Conservation (phyloP, 1,284 basidiomycete species). For the Trametes sp. region DNA sequence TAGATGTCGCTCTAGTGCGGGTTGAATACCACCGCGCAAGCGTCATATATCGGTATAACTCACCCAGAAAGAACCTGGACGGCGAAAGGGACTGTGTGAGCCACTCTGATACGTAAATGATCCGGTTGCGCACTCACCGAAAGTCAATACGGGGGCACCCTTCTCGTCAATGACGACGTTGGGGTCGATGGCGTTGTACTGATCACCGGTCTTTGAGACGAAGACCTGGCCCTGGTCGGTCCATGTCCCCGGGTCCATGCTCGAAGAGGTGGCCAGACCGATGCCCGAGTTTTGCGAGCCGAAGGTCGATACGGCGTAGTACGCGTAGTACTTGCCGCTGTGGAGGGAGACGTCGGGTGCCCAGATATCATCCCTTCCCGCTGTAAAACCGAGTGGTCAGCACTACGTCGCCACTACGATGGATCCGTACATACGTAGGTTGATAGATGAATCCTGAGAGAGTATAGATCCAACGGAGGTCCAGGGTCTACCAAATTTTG, state of each 20-base stretch:
- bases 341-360: constrained; percentile 34
- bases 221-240: constrained; percentile 46
- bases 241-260: constrained; percentile 47
- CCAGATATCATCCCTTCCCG: constrained; percentile 34
- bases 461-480: constrained; percentile 33
- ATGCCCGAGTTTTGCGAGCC: constrained; percentile 46
- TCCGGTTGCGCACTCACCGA: constrained; percentile 9
- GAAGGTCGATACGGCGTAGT: constrained; percentile 45
- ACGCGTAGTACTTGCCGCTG: constrained; percentile 37
- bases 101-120: neutral
- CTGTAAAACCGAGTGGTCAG: neutral
- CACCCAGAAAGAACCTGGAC: constrained; percentile 32
- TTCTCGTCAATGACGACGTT: constrained; percentile 26
- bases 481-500: constrained; percentile 28
- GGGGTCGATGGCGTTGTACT: constrained; percentile 42
- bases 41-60: neutral
- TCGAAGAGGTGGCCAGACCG: constrained; percentile 43
- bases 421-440: constrained; percentile 18
- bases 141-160: constrained; percentile 21
- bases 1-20: constrained; percentile 22
- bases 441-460: constrained; percentile 24
- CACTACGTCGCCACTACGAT: neutral
- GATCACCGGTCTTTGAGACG: constrained; percentile 37
- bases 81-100: neutral
- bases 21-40: neutral